Percentiles rank a stretch among this genome's conserved stretches.
Evolutionary conservation across 108 stramenopile species (phyloP).

Genomic region (Poteriospumella lacustris): DNA sequence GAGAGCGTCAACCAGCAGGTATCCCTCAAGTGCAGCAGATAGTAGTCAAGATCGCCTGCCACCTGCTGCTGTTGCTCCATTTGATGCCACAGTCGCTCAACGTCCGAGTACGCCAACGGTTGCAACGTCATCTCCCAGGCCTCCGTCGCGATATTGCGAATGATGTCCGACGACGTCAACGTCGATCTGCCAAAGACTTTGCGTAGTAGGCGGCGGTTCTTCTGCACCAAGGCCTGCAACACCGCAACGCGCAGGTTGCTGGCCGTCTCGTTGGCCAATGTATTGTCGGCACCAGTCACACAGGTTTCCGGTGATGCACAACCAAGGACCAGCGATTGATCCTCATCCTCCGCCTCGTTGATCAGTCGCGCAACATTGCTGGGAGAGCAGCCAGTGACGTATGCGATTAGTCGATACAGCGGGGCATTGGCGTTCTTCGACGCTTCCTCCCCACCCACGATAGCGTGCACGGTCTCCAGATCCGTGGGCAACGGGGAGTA

Average conservation of each 20-base stretch:
- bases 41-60: background rate
- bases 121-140: background rate
- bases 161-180: background rate
- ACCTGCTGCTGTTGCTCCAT: background rate
- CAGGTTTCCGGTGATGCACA: background rate
- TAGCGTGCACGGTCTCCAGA: background rate
- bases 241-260: background rate
- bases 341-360: background rate
- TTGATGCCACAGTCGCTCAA: background rate
- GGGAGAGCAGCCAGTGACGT: background rate
- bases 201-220: background rate
- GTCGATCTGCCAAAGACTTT: background rate
- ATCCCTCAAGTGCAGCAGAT: slow-evolving; percentile 16
- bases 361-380: slow-evolving; percentile 15
- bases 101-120: background rate
- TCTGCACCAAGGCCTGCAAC: background rate
- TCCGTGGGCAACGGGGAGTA: slow-evolving; percentile 9
- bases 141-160: background rate
- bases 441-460: background rate
- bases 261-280: background rate
- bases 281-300: background rate
- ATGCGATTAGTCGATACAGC: background rate
- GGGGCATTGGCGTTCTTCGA: background rate
- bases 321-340: no score
- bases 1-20: background rate